These are phyloP conservation scores for Skeletonema tropicum DNA, from an alignment of 108 stramenopile genomes.

Conservation along the genomic window DNA sequence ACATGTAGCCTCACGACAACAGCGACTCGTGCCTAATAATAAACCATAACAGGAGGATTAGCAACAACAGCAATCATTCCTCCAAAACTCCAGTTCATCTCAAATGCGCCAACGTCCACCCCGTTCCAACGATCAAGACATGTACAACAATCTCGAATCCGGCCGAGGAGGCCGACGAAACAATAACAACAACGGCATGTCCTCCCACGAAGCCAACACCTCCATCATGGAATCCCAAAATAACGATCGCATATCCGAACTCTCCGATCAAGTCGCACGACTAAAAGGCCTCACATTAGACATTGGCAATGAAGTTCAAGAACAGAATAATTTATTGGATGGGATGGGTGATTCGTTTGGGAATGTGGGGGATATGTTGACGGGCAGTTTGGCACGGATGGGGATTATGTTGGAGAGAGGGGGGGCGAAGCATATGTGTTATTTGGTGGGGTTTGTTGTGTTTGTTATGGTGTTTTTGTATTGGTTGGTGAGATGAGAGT, in stretches of 20 bases:
- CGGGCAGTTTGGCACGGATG: conserved; percentile 69
- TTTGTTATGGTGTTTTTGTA: conserved; percentile 84
- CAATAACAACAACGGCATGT: conserved; percentile 15
- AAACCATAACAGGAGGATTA: background rate
- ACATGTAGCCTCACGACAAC: too few species aligned
- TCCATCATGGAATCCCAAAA: conserved; percentile 87
- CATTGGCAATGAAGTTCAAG: conserved; percentile 88
- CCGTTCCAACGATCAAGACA: conserved; percentile 41
- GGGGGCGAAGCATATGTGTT: conserved; percentile 88
- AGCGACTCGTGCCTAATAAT: too few species aligned
- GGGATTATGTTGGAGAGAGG: conserved; percentile 88
- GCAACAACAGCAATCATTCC: background rate
- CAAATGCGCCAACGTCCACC: conserved; percentile 53
- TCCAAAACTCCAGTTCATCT: background rate
- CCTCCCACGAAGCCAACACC: conserved; percentile 75
- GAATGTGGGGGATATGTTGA: conserved; percentile 74
- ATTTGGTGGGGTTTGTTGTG: conserved; percentile 86
- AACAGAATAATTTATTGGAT: conserved; percentile 87
- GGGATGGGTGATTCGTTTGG: conserved; percentile 85
- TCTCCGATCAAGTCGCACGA: conserved; percentile 83
- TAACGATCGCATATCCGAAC: conserved; percentile 82
- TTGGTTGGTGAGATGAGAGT: conserved; percentile 59
- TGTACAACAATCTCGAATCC: conserved; percentile 72
- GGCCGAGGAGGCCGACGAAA: conserved; percentile 46
- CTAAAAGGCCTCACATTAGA: conserved; percentile 89